These are phyloP conservation scores for Lachancea thermotolerans DNA, from an alignment of 805 yeast species.

Conservation along the genomic window DNA sequence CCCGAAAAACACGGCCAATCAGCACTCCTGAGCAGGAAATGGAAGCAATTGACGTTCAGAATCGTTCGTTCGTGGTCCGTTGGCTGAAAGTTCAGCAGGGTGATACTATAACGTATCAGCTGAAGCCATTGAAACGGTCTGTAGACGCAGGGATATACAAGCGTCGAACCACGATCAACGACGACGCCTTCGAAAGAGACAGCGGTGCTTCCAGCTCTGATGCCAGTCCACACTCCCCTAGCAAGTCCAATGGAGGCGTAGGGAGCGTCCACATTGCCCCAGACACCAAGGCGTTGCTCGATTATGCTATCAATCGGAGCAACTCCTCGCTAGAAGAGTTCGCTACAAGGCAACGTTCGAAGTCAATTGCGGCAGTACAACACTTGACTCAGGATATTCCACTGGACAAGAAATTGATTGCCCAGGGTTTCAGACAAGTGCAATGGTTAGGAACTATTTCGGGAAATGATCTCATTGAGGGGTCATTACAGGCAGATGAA, in stretches of 20 bases:
- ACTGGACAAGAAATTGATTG: conserved; percentile 52
- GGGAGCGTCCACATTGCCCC: conserved; percentile 25
- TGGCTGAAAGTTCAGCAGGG: conserved; percentile 80
- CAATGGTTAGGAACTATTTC: conserved; percentile 50
- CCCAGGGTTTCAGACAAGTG: conserved; percentile 45
- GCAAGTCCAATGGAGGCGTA: conserved; percentile 2
- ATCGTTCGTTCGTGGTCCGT: conserved; percentile 81
- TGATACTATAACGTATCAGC: conserved; percentile 65
- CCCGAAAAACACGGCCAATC: too few relatives aligned
- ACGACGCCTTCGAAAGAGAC: conserved; percentile 3
- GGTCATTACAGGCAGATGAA: conserved; percentile 47
- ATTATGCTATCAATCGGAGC: conserved; percentile 15
- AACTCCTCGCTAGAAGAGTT: conserved; percentile 13
- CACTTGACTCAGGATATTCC: conserved; percentile 37
- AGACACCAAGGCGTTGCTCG: conserved; percentile 25
- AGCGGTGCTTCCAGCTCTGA: neutral
- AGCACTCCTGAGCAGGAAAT: conserved; percentile 30
- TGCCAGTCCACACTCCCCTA: neutral
- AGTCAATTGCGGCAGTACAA: conserved; percentile 28
- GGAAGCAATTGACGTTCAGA: conserved; percentile 89
- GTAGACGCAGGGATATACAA: conserved; percentile 38
- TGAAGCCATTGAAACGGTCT: conserved; percentile 68
- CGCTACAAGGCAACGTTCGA: conserved; percentile 31
- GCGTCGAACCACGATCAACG: conserved; percentile 6
- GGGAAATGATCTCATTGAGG: conserved; percentile 58